Conservation (phyloP, 2,329 filamentous ascomycete genomes). For the Xylaria hypoxylon region DNA sequence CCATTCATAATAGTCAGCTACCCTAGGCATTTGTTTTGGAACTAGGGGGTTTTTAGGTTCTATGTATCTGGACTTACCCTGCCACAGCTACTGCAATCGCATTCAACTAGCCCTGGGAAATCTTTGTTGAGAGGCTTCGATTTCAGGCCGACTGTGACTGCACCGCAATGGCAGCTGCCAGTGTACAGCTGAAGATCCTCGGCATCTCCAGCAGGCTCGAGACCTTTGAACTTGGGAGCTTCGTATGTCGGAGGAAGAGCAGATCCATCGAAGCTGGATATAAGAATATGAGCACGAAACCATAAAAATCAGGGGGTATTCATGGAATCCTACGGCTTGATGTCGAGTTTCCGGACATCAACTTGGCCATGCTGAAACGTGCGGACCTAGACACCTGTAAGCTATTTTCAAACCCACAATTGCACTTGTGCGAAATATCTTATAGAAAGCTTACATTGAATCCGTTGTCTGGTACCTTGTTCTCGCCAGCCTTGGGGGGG, state of each 20-base stretch:
- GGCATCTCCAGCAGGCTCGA: slow-evolving; percentile 54
- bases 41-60: not conserved
- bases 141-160: slow-evolving; percentile 58
- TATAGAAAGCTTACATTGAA: slow-evolving; percentile 57
- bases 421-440: not conserved
- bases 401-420: not conserved
- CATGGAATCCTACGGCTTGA: slow-evolving; percentile 51
- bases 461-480: slow-evolving; percentile 48
- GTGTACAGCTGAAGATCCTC: slow-evolving; percentile 58
- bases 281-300: slow-evolving; percentile 14
- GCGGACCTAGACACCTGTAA: slow-evolving; percentile 51
- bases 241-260: slow-evolving; percentile 51
- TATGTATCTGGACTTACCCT: slow-evolving; percentile 27
- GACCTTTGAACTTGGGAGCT: slow-evolving; percentile 55
- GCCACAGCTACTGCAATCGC: slow-evolving; percentile 64
- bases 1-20: slow-evolving; percentile 14
- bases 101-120: slow-evolving; percentile 52
- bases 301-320: not conserved
- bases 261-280: slow-evolving; percentile 54
- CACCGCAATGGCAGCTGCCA: slow-evolving; percentile 66
- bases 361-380: slow-evolving; percentile 57
- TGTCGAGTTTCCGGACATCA: slow-evolving; percentile 57
- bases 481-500: slow-evolving; percentile 46
- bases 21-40: not conserved
- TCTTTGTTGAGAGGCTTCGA: slow-evolving; percentile 57